phyloP scores from a whole-genome alignment of 306 rosid species.

The Astragalus membranaceus region DNA sequence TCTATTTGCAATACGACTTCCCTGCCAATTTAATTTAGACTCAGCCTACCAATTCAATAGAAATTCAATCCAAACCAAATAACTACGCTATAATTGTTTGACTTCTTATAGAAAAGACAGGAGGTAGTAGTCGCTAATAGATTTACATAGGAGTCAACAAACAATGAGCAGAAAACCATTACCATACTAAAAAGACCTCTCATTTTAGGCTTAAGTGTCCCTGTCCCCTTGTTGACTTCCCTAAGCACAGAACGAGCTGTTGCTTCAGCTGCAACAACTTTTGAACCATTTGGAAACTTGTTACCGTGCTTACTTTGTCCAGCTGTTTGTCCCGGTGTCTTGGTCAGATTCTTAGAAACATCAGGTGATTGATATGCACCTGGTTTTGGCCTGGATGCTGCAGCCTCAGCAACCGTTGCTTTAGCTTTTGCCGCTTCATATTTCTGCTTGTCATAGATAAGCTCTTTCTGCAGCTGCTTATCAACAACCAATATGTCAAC shows the following conservation, averaged over 20 bases:
- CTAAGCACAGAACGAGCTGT: conserved; percentile 73
- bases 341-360: conserved; percentile 17
- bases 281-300: conserved; percentile 30
- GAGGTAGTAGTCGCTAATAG: no score
- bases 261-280: conserved; percentile 67
- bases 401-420: conserved; percentile 54
- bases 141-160: no score
- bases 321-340: conserved; percentile 18
- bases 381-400: conserved; percentile 37
- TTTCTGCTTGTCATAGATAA: conserved; percentile 74
- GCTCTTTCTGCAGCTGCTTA: conserved; percentile 92
- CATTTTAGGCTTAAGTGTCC: conserved; percentile 57
- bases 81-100: no score
- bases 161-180: no score
- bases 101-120: no score
- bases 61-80: no score
- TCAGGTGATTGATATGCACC: conserved; percentile 30
- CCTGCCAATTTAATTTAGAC: no score
- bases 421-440: conserved; percentile 67
- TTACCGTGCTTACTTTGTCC: neutral
- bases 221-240: conserved; percentile 64
- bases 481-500: conserved; percentile 86
- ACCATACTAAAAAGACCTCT: no score
- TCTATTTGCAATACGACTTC: no score
- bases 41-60: no score